Evolutionary conservation across 192 early-diverging fungal genomes (phyloP).

Genomic region (Chytriomyces confervae): DNA sequence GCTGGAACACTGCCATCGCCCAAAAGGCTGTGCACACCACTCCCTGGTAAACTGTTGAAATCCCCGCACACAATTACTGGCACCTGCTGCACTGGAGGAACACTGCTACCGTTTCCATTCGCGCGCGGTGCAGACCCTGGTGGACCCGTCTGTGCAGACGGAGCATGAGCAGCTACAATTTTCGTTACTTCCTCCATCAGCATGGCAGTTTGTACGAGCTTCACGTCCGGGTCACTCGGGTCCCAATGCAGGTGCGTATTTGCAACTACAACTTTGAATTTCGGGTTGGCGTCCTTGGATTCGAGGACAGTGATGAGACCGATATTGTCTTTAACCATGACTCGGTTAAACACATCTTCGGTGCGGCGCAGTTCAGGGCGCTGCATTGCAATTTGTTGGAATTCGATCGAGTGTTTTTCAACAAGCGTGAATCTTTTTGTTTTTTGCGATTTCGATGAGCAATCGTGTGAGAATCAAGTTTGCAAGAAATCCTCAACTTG

Average conservation of each 20-base stretch:
- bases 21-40: constrained; percentile 92
- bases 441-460: constrained; percentile 4
- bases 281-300: constrained; percentile 73
- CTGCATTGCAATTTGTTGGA: constrained; percentile 89
- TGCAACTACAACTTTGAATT: constrained; percentile 69
- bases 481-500: constrained; percentile 61
- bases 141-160: not conserved
- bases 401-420: constrained; percentile 89
- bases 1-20: constrained; percentile 75
- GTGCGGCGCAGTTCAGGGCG: constrained; percentile 86
- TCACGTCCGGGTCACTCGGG: constrained; percentile 88
- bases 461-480: not conserved
- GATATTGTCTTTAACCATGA: constrained; percentile 98
- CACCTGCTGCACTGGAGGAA: constrained; percentile 5
- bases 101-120: too few species aligned
- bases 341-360: constrained; percentile 95
- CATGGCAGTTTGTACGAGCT: constrained; percentile 94
- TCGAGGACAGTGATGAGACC: constrained; percentile 83
- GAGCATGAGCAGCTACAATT: not conserved
- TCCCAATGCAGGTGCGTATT: constrained; percentile 98
- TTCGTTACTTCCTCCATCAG: constrained; percentile 81
- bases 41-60: constrained; percentile 88
- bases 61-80: constrained; percentile 88
- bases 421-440: constrained; percentile 72
- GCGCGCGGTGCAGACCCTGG: not conserved